Conservation (phyloP, 1,284 basidiomycete species). For the Grifola frondosa region DNA sequence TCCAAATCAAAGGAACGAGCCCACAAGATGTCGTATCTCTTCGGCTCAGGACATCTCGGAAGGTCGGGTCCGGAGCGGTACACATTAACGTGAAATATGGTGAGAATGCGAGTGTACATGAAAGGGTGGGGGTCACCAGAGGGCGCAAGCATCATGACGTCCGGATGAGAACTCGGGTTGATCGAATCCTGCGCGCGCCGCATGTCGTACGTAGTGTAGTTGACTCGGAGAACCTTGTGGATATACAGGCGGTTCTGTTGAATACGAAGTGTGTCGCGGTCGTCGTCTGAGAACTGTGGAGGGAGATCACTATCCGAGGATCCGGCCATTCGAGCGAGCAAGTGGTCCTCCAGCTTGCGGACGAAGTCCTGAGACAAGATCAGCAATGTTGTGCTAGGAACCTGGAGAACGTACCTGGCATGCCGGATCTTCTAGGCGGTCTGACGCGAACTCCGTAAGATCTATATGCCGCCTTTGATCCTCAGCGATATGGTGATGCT, state of each 20-base stretch:
- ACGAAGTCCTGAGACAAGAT: slow-evolving; percentile 5
- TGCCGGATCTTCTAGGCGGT: background rate
- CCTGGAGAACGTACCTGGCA: slow-evolving; percentile 9
- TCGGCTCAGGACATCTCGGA: background rate
- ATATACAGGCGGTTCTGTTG: slow-evolving; percentile 1
- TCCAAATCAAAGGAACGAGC: slow-evolving; percentile 35
- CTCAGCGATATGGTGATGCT: background rate
- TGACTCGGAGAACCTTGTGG: slow-evolving; percentile 1
- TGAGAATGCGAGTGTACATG: slow-evolving; percentile 16
- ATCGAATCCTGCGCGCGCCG: slow-evolving; percentile 20
- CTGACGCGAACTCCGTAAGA: background rate
- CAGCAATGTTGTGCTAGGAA: background rate
- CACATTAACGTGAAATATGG: slow-evolving; percentile 26
- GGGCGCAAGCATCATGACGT: slow-evolving; percentile 35
- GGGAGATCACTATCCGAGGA: background rate
- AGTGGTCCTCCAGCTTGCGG: background rate
- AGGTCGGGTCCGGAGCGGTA: background rate
- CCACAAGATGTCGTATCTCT: slow-evolving; percentile 34
- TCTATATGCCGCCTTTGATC: background rate
- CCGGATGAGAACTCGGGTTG: slow-evolving; percentile 30
- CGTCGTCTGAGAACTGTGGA: background rate
- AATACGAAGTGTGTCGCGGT: background rate
- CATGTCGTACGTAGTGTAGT: slow-evolving; percentile 4
- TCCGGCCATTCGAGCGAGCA: background rate
- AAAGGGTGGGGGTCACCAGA: slow-evolving; percentile 12